These are phyloP conservation scores for Pseudogymnoascus sp. DNA, from an alignment of 2,329 filamentous ascomycete genomes.

Conservation along the genomic window DNA sequence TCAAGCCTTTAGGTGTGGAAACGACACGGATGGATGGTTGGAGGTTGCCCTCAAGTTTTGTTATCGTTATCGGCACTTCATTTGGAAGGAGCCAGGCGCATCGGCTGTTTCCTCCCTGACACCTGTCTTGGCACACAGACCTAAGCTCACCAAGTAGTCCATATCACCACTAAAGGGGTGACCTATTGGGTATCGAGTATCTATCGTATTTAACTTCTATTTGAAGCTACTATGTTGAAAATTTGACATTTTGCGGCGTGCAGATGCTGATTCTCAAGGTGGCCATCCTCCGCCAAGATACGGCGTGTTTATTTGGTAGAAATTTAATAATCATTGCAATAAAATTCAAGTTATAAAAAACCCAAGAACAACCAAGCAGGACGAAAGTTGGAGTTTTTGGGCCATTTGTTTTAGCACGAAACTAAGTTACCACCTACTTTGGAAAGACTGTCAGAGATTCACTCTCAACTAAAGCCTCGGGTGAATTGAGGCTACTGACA, in stretches of 20 bases:
- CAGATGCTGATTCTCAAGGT: background rate
- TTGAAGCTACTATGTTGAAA: background rate
- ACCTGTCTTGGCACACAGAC: background rate
- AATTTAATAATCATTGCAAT: background rate
- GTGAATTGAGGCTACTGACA: background rate
- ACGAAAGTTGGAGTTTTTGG: background rate
- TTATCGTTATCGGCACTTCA: conserved; percentile 4
- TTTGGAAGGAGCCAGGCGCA: background rate
- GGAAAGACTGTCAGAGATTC: background rate
- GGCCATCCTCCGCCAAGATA: background rate
- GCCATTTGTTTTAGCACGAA: background rate
- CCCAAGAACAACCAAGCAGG: background rate
- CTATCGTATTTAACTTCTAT: background rate
- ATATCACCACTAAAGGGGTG: background rate
- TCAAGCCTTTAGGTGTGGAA: background rate
- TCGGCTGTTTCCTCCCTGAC: background rate
- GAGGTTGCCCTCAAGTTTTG: background rate
- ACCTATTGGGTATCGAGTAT: background rate
- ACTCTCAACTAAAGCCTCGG: background rate
- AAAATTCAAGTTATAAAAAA: background rate
- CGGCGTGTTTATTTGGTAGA: background rate
- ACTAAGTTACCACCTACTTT: background rate
- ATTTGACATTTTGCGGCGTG: background rate
- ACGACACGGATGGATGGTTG: background rate
- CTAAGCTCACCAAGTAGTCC: background rate